Evolutionary conservation across 345 rosid genomes (phyloP).

Genomic region (Corchorus capsularis): DNA sequence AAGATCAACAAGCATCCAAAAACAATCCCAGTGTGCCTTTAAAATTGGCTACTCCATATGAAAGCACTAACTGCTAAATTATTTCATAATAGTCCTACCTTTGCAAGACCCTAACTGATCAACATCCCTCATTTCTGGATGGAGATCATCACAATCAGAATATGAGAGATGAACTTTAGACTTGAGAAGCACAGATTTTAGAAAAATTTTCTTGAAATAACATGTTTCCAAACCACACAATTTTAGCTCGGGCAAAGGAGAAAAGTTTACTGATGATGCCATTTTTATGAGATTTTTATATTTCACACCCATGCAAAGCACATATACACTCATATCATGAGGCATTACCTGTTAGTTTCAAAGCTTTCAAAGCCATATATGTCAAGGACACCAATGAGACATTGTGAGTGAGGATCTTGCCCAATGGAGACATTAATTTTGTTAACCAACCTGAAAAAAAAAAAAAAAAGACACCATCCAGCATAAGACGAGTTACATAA

Average conservation of each 20-base stretch:
- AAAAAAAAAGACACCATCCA: constrained; percentile 15
- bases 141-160: not conserved
- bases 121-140: not conserved
- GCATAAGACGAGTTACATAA: constrained; percentile 1
- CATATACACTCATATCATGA: not conserved
- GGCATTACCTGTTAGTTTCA: constrained; percentile 69
- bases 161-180: not conserved
- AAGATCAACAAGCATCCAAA: constrained; percentile 5
- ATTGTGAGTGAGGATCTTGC: constrained; percentile 67
- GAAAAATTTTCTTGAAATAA: not conserved
- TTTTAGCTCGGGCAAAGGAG: not conserved
- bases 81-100: not conserved
- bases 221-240: not conserved
- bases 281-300: not conserved
- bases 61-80: not conserved
- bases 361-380: constrained; percentile 97
- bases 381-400: constrained; percentile 85
- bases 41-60: not conserved
- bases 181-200: not conserved
- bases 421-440: constrained; percentile 75
- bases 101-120: constrained; percentile 10
- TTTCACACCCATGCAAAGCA: constrained; percentile 9
- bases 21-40: constrained; percentile 1
- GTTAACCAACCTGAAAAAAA: constrained; percentile 68
- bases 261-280: not conserved